Base-by-base conservation (phyloP, 441 rosid genomes). In the Biscutella laevigata region DNA sequence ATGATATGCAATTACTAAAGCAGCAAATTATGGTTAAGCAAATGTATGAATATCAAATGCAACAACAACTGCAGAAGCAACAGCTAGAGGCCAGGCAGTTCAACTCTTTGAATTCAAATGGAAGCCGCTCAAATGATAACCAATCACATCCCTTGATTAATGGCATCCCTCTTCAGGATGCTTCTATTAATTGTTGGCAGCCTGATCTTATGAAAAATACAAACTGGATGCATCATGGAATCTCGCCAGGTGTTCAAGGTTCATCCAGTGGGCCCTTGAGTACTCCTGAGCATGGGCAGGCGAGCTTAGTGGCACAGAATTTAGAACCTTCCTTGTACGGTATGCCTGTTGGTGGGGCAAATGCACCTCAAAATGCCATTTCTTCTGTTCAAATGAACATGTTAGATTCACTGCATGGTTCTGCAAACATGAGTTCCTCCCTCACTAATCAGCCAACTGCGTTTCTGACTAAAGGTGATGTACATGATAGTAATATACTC, bases 1-100 rank as follows among this genome's bases (percentile, higher is more conserved):
- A 55, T 71, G 98, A 87, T 53, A 66, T 84, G 86, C 92, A 79
- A 66, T 69, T 84, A 6, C 50, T 84, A 21, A 95, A 87, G 59
- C 81, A 87, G 49, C 84, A 84, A 50, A 59, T 72, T 44, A 74
- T 84, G 72, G 48, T 74, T 32, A 84, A 72, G 70, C 85, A 87
- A 71, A 67, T 87, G 67, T 86, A 77, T 54, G 88, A 87, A 33
- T 56, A 73, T 46, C 92, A 84, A 63, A 75, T 86, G 64, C 94
- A 81, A 71, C 81, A 79, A 50, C 80, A 75, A 5, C 65, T 77
- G 59, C 79, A 74, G 40, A 77, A 79, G 71, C 79, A 78, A 46
- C 84, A 73, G 39, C 55, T 73, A 59, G 82, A 75, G 51, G 58
- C 66, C 49, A 73, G 80, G 64, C 85, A 74, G 62, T 56, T 66